Conservation (phyloP, 192 early-diverging fungal genomes). For the Backusella luteola region DNA sequence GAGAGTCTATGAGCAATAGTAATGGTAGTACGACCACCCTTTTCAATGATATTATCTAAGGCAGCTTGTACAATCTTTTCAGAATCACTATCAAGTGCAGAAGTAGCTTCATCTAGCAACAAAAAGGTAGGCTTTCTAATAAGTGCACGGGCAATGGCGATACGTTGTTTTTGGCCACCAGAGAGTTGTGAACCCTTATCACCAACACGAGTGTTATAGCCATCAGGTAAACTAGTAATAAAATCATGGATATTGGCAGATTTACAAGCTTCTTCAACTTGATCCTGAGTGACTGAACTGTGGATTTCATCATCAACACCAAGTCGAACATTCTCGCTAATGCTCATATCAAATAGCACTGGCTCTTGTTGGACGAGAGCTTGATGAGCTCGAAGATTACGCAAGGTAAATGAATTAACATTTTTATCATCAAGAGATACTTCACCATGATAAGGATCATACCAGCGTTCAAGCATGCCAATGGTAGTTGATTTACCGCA, state of each 20-base stretch:
- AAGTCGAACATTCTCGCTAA: constrained; percentile 88
- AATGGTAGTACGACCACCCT: constrained; percentile 65
- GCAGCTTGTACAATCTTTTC: constrained; percentile 72
- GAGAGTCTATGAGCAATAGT: constrained; percentile 72
- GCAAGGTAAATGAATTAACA: constrained; percentile 61
- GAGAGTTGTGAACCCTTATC: constrained; percentile 59
- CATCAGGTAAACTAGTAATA: constrained; percentile 49
- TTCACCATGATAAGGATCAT: constrained; percentile 65
- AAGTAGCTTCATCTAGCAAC: constrained; percentile 81
- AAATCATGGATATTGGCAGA: constrained; percentile 65
- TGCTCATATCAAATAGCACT: constrained; percentile 84
- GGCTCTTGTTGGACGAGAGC: constrained; percentile 96
- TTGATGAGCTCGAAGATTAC: constrained; percentile 69
- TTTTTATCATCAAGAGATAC: constrained; percentile 61
- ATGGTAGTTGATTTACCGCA: constrained; percentile 80
- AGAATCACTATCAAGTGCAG: constrained; percentile 67
- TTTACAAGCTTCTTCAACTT: constrained; percentile 53
- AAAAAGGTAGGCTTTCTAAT: constrained; percentile 79
- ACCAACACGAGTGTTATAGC: constrained; percentile 64
- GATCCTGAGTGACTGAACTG: constrained; percentile 38
- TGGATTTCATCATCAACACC: constrained; percentile 52
- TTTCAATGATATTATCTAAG: constrained; percentile 58
- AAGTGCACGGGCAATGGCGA: constrained; percentile 82
- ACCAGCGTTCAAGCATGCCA: constrained; percentile 73
- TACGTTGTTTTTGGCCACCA: constrained; percentile 73